These are phyloP conservation scores for Trichocladium uniseriatum DNA, from an alignment of 495 filamentous ascomycete species.

Conservation along the genomic window DNA sequence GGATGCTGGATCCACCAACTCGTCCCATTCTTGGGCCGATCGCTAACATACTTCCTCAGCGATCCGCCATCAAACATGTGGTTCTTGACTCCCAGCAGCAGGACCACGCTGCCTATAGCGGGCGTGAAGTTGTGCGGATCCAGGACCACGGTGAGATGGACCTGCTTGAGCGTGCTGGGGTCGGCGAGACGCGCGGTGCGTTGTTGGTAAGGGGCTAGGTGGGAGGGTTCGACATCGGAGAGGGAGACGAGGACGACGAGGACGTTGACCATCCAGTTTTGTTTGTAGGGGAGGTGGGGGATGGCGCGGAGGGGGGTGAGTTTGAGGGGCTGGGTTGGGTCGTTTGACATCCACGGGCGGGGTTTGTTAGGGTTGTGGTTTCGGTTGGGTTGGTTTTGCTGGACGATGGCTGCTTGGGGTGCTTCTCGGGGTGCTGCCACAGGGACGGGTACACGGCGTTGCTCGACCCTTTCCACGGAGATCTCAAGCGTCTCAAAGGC, in stretches of 20 bases:
- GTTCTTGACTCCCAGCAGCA: constrained; percentile 40
- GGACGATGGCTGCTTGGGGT: constrained; percentile 5
- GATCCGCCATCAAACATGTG: constrained; percentile 39
- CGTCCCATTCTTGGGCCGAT: constrained; percentile 21
- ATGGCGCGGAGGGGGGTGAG: constrained; percentile 34
- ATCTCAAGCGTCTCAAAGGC: constrained; percentile 9
- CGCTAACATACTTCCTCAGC: constrained; percentile 40
- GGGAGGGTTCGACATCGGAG: constrained; percentile 29
- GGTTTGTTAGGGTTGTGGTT: constrained; percentile 9
- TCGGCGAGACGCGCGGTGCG: constrained; percentile 35
- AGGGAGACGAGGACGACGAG: constrained; percentile 34
- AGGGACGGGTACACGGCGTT: background rate
- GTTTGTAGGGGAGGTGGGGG: constrained; percentile 37
- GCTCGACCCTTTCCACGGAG: background rate
- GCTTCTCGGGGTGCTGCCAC: background rate
- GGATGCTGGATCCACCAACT: constrained; percentile 38
- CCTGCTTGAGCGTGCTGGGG: constrained; percentile 33
- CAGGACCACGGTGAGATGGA: constrained; percentile 36
- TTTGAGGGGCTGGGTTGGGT: constrained; percentile 26
- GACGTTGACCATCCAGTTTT: constrained; percentile 42
- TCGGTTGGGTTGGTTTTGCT: constrained; percentile 1
- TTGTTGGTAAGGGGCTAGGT: constrained; percentile 29
- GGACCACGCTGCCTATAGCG: constrained; percentile 30
- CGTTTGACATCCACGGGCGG: constrained; percentile 18
- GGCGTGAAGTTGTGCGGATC: constrained; percentile 36